Base-by-base conservation (phyloP, 345 rosid genomes). In the Lepidium africanum region DNA sequence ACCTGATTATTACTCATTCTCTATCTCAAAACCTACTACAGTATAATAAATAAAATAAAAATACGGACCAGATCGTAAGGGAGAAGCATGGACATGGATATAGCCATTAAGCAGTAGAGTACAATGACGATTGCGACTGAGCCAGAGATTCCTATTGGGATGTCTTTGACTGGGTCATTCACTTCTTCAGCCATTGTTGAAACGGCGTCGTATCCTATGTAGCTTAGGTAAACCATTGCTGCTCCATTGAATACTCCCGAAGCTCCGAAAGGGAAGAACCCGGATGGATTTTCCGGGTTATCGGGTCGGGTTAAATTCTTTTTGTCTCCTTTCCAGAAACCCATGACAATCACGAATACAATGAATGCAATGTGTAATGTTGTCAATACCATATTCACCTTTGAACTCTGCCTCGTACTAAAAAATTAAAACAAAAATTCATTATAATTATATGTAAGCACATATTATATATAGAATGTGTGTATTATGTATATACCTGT, bases 141-240 rank as follows among this genome's bases (percentile, higher is more conserved):
- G 9, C 98, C 97, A 0, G 90, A 85, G 3, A 92, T 88, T 2
- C 98, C 98, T 11, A 92, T 70, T 0, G 98, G 98, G 8, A 92
- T 92, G 48, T 92, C 96, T 76, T 81, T 86, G 10, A 83, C 90
- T 3, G 98, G 98, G 71, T 92, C 70, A 37, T 52, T 82, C 7
- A 88, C 96, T 81, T 92, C 98, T 76, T 92, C 98, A 3, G 98
- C 96, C 87, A 92, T 82, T 4, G 98, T 92, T 0, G 98, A 86
- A 50, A 92, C 93, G 72, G 96, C 91, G 65, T 92, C 98, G 83
- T 90, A 92, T 35, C 98, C 98, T 0, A 90, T 90, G 41, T 87
- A 92, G 41, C 97, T 88, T 32, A 92, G 2, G 59, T 92, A 92
- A 14, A 92, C 98, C 84, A 81, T 64, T 0, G 97, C 89, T 0